phyloP scores from a whole-genome alignment of 2,329 filamentous ascomycete genomes.

The Fusarium sp. region DNA sequence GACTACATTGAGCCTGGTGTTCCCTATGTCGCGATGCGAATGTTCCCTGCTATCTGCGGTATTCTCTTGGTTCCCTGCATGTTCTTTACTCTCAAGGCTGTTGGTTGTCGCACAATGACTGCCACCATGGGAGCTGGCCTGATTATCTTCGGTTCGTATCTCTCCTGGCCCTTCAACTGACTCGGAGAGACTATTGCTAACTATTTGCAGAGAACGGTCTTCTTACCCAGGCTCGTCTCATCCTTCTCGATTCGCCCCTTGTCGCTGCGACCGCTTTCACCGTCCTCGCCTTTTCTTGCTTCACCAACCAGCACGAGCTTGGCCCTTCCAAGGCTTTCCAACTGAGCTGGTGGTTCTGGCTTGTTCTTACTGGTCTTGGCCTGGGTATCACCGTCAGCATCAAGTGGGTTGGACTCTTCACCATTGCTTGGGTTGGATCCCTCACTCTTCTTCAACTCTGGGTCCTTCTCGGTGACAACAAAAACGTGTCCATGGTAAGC shows the following conservation, averaged over 20 bases:
- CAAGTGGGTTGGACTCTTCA: constrained; percentile 99
- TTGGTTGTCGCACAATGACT: constrained; percentile 87
- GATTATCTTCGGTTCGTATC: constrained; percentile 84
- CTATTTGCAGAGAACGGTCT: constrained; percentile 83
- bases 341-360: constrained; percentile 98
- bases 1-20: constrained; percentile 95
- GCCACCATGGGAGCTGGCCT: constrained; percentile 84
- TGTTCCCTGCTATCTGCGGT: constrained; percentile 90
- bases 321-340: constrained; percentile 89
- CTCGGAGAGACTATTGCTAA: constrained; percentile 40
- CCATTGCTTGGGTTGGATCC: constrained; percentile 95
- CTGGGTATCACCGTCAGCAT: constrained; percentile 93
- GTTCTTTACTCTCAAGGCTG: constrained; percentile 92
- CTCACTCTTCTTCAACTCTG: constrained; percentile 93
- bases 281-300: constrained; percentile 87
- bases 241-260: constrained; percentile 94
- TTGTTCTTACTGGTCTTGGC: constrained; percentile 84
- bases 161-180: background rate
- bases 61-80: constrained; percentile 89
- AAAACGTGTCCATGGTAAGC: constrained; percentile 80
- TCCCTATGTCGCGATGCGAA: constrained; percentile 96
- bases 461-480: constrained; percentile 90
- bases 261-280: constrained; percentile 94
- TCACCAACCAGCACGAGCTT: constrained; percentile 96
- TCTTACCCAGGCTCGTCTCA: constrained; percentile 92